phyloP scores from a whole-genome alignment of 2,329 filamentous ascomycete species.

The Paecilomyces sp. region DNA sequence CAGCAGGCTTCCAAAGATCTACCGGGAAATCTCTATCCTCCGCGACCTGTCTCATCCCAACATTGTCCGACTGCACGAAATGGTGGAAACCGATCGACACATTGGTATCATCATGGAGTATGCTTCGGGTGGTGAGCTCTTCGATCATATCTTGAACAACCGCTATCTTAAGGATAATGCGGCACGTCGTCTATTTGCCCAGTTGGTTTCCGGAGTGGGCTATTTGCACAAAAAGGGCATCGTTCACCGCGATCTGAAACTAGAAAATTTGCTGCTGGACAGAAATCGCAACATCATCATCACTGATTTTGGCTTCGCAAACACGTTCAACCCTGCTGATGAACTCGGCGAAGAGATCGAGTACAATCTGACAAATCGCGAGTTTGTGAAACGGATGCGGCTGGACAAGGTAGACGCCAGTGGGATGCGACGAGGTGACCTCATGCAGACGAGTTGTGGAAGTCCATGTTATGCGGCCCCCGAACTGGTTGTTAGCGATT shows the following conservation, averaged over 20 bases:
- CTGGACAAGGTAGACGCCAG: conserved; percentile 71
- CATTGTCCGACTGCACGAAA: conserved; percentile 93
- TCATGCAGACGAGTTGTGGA: conserved; percentile 98
- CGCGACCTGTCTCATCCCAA: conserved; percentile 86
- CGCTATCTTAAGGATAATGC: conserved; percentile 92
- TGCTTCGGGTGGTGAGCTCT: conserved; percentile 92
- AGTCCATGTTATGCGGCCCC: conserved; percentile 97
- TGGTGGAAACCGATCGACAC: conserved; percentile 94
- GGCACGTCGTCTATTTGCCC: conserved; percentile 84
- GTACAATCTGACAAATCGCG: conserved; percentile 74
- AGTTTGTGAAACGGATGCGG: conserved; percentile 80
- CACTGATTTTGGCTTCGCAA: conserved; percentile 97
- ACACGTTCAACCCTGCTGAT: conserved; percentile 86
- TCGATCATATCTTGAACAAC: conserved; percentile 96
- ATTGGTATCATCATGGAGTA: conserved; percentile 99
- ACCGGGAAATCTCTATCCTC: conserved; percentile 91
- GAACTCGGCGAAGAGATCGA: conserved; percentile 88
- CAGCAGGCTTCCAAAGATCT: conserved; percentile 87
- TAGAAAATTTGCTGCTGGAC: conserved; percentile 91
- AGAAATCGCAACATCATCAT: conserved; percentile 99
- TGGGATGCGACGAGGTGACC: conserved; percentile 75
- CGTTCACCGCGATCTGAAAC: conserved; percentile 91
- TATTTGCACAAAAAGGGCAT: conserved; percentile 99
- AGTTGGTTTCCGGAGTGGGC: conserved; percentile 91
- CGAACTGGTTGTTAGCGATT: conserved; percentile 94